A percentile compares a stretch with the other conserved stretches of the same genome.
phyloP scores from a whole-genome alignment of 169 alveolate species.

The Miamiensis avidus region DNA sequence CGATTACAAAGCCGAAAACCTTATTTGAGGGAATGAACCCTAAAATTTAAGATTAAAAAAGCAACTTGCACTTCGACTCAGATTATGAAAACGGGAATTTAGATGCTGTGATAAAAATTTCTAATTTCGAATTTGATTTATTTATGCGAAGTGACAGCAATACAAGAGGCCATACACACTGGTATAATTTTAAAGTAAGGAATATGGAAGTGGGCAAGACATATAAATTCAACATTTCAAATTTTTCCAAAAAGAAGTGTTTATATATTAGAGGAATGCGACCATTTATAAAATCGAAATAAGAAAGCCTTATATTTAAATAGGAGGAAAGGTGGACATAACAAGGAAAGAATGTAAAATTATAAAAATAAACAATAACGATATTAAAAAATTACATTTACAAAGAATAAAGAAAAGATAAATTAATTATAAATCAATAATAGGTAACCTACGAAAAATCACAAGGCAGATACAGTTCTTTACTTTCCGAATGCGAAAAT shows the following conservation, averaged over 20 bases:
- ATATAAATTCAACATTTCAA: conserved; percentile 74
- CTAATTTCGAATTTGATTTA: conserved; percentile 74
- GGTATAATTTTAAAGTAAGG: conserved; percentile 87
- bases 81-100: conserved; percentile 75
- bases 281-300: conserved; percentile 46
- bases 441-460: not conserved
- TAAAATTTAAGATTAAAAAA: not conserved
- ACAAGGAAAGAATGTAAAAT: conserved; percentile 62
- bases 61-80: conserved; percentile 51
- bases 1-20: not conserved
- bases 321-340: conserved; percentile 52
- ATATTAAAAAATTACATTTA: no score
- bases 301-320: conserved; percentile 13
- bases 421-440: not conserved
- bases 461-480: not conserved
- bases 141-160: conserved; percentile 76
- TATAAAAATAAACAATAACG: conserved; percentile 47
- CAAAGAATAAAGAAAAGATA: no score
- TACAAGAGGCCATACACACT: conserved; percentile 89
- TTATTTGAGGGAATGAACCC: not conserved
- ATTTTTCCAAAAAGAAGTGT: conserved; percentile 77
- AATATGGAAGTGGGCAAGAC: conserved; percentile 47
- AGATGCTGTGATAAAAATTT: conserved; percentile 46
- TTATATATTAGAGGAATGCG: conserved; percentile 78
- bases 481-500: no score